Evolutionary conservation across 2,329 filamentous ascomycete species (phyloP).

Genomic region (Thielaviopsis populi): DNA sequence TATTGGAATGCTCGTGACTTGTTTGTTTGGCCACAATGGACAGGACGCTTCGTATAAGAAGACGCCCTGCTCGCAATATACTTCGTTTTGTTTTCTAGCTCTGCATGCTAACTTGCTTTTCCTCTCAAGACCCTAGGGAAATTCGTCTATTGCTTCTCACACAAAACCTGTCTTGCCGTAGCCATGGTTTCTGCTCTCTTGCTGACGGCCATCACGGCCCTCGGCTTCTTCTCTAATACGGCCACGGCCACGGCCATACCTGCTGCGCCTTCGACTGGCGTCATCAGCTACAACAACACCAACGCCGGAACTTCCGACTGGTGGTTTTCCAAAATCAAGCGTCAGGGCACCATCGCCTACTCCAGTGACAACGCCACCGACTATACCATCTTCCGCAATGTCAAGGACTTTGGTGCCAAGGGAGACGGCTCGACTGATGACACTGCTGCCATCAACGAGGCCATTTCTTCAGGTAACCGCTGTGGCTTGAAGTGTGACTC

Average conservation of each 20-base stretch:
- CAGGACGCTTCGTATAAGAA: not conserved
- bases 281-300: constrained; percentile 4
- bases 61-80: not conserved
- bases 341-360: constrained; percentile 55
- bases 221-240: constrained; percentile 13
- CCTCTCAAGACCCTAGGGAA: not conserved
- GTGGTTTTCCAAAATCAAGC: constrained; percentile 57
- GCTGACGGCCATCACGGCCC: constrained; percentile 15
- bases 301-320: constrained; percentile 37
- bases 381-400: constrained; percentile 65
- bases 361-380: constrained; percentile 26
- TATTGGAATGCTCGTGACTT: not conserved
- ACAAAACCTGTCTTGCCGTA: constrained; percentile 1
- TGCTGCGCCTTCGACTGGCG: constrained; percentile 6
- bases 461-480: constrained; percentile 61
- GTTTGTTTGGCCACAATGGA: not conserved
- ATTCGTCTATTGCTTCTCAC: not conserved
- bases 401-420: constrained; percentile 58
- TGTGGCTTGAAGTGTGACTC: constrained; percentile 75
- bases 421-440: constrained; percentile 62
- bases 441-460: constrained; percentile 73
- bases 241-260: constrained; percentile 13
- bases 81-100: not conserved
- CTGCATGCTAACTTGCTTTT: not conserved
- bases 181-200: constrained; percentile 15